These are phyloP conservation scores for Euphorbia celastroides DNA, from an alignment of 441 rosid genomes.

Conservation along the genomic window DNA sequence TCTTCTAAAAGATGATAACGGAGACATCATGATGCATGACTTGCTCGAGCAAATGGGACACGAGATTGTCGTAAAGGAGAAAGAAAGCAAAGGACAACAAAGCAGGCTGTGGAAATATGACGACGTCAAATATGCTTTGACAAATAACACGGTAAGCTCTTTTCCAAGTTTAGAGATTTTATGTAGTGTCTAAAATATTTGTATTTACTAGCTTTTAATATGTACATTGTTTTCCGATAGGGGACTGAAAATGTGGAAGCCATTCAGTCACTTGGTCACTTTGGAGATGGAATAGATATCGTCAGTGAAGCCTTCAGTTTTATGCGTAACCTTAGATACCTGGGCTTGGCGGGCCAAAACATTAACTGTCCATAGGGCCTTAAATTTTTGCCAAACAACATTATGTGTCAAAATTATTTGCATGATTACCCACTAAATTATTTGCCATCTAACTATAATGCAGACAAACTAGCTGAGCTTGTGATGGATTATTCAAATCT, in stretches of 20 bases:
- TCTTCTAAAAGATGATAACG: neutral
- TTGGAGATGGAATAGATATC: too few species aligned
- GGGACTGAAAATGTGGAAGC: neutral
- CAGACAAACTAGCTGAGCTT: neutral
- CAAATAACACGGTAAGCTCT: neutral
- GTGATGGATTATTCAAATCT: neutral
- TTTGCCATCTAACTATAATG: slow-evolving; percentile 9
- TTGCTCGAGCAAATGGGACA: neutral
- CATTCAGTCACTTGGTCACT: too few species aligned
- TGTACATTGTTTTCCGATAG: neutral
- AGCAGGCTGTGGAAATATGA: neutral
- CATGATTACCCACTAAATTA: slow-evolving; percentile 13
- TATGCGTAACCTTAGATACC: too few species aligned
- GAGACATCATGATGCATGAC: neutral
- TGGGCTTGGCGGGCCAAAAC: neutral
- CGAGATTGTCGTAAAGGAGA: neutral
- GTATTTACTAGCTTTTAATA: too few species aligned
- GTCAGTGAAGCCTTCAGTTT: too few species aligned
- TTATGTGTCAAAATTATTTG: slow-evolving; percentile 11
- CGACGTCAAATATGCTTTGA: neutral
- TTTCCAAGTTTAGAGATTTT: too few species aligned
- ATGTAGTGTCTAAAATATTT: too few species aligned
- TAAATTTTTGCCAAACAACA: neutral
- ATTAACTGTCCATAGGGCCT: neutral
- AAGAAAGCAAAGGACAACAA: neutral